These are phyloP conservation scores for Amanita pseudoporphyria DNA, from an alignment of 768 basidiomycete species.

Conservation along the genomic window DNA sequence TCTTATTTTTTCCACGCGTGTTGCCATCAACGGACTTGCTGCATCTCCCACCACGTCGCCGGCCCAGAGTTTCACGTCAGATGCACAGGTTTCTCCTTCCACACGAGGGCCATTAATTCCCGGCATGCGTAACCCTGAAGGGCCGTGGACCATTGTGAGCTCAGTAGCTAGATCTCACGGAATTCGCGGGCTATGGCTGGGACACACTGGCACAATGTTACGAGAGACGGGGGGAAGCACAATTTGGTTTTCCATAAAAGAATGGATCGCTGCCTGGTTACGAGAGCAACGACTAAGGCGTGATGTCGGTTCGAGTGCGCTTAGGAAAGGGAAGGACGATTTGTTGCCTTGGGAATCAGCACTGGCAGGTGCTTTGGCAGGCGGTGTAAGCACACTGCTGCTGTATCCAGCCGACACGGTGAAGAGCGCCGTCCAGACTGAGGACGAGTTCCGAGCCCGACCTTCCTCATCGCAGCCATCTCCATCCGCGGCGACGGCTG, in stretches of 20 bases:
- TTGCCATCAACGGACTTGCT: neutral
- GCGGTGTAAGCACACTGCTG: constrained; percentile 77
- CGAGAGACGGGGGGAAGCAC: constrained; percentile 88
- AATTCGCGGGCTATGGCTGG: constrained; percentile 87
- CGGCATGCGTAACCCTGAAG: constrained; percentile 39
- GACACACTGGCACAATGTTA: constrained; percentile 87
- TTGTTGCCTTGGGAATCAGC: constrained; percentile 77
- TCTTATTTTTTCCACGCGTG: constrained; percentile 6
- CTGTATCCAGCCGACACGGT: constrained; percentile 93
- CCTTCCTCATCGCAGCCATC: constrained; percentile 14
- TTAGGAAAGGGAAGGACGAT: constrained; percentile 24
- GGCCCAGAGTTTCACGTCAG: constrained; percentile 12
- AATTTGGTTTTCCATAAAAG: constrained; percentile 89
- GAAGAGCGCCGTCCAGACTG: constrained; percentile 93
- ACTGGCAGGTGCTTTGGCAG: constrained; percentile 78
- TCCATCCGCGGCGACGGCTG: neutral
- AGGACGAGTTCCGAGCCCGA: constrained; percentile 69
- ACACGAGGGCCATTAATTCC: constrained; percentile 10
- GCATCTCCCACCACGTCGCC: neutral
- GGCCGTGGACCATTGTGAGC: constrained; percentile 60
- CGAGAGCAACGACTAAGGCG: constrained; percentile 35
- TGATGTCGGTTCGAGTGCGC: constrained; percentile 1
- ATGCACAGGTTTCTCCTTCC: constrained; percentile 12
- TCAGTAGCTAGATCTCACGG: constrained; percentile 60
- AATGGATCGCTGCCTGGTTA: constrained; percentile 58